phyloP scores from a whole-genome alignment of 148 eudicot genomes.

The Pouteria glomerata region DNA sequence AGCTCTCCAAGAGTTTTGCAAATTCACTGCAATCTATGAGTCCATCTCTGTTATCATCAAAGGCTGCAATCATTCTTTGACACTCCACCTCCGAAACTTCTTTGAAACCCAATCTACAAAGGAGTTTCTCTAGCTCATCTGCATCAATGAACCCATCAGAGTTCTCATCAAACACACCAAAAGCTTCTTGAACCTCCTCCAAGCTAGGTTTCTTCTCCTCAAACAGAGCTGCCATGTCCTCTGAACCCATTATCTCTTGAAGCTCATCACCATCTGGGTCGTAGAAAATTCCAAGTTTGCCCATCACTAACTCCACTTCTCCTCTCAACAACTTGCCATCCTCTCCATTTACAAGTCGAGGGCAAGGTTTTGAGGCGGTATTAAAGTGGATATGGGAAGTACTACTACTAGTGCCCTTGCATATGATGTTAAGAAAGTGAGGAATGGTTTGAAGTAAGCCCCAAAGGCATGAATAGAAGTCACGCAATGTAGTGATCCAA shows the following conservation, averaged over 20 bases:
- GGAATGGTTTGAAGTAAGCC: neutral
- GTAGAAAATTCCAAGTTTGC: conserved; percentile 16
- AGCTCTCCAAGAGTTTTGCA: conserved; percentile 30
- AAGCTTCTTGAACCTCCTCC: conserved; percentile 50
- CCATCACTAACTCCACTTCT: conserved; percentile 36
- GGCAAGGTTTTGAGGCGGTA: neutral
- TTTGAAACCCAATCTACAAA: conserved; percentile 32
- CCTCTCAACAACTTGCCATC: neutral
- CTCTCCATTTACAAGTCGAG: neutral
- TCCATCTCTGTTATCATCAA: conserved; percentile 50
- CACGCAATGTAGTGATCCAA: conserved; percentile 7
- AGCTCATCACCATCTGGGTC: conserved; percentile 13
- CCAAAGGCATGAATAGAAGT: conserved; percentile 1
- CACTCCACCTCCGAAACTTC: conserved; percentile 29
- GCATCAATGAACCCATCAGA: conserved; percentile 61
- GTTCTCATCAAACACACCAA: conserved; percentile 54
- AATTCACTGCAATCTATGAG: conserved; percentile 44
- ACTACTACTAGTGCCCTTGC: neutral
- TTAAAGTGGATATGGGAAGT: neutral
- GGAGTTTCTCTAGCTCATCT: conserved; percentile 35
- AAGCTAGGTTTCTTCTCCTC: conserved; percentile 38
- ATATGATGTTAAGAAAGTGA: neutral
- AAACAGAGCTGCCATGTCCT: conserved; percentile 27
- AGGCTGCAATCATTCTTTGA: conserved; percentile 35
- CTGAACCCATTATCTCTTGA: neutral